phyloP scores from a whole-genome alignment of 2,329 filamentous ascomycete genomes.

The Periconia sp. region DNA sequence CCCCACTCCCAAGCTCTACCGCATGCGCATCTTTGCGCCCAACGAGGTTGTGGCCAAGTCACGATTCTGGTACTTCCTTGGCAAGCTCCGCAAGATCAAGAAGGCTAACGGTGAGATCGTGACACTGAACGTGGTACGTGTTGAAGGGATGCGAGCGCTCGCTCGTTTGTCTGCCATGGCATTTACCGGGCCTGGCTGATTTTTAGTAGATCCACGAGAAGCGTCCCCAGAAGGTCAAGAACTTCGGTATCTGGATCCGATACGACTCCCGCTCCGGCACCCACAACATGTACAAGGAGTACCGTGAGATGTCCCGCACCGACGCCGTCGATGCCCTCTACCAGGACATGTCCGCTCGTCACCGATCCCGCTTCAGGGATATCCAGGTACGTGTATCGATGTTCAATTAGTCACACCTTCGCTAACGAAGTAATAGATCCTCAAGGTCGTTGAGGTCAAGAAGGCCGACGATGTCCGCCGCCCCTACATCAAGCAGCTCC shows the following conservation, averaged over 20 bases:
- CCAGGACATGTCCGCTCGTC: conserved; percentile 99
- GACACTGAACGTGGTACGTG: conserved; percentile 87
- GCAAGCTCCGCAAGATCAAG: conserved; percentile 99
- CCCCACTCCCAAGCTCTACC: conserved; percentile 97
- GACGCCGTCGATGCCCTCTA: conserved; percentile 96
- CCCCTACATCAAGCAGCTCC: conserved; percentile 99
- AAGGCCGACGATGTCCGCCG: conserved; percentile 94
- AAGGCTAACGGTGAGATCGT: conserved; percentile 99
- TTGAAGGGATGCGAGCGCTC: neutral
- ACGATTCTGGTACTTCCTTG: conserved; percentile 99
- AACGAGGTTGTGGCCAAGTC: conserved; percentile 99
- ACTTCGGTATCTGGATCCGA: conserved; percentile 99
- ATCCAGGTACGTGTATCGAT: conserved; percentile 76
- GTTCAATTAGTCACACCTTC: neutral
- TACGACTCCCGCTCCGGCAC: conserved; percentile 99
- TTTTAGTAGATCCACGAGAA: conserved; percentile 85
- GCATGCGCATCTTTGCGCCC: conserved; percentile 99
- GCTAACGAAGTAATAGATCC: conserved; percentile 64
- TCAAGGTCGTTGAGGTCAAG: conserved; percentile 96
- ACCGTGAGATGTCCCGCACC: conserved; percentile 96
- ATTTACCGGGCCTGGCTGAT: conserved; percentile 14
- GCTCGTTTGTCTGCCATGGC: neutral
- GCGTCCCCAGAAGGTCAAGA: conserved; percentile 99
- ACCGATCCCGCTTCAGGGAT: conserved; percentile 96
- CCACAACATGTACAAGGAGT: conserved; percentile 99